Base-by-base conservation (phyloP, 1,139 yeast species). In the Debaryomyces subglobosus region DNA sequence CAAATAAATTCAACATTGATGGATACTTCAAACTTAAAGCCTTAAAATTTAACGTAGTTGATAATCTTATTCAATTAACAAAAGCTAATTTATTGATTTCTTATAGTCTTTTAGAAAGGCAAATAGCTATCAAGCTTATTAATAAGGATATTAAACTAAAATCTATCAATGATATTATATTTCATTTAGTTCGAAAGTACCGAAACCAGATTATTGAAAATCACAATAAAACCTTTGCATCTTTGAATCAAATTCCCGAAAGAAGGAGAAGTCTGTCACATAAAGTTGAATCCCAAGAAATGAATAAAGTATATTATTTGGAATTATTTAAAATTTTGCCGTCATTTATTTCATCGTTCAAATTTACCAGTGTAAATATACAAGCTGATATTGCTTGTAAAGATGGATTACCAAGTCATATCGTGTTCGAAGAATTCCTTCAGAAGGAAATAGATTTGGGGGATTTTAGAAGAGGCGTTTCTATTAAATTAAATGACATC, bases 391-490 rank as follows among this genome's bases (percentile, higher is more conserved):
- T 76, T 12, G 63, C 72, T 15, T 74, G 79, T 51, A 74, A 74
- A 48, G 81, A 76, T 50, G 71, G 72, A 4, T 59, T 77, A 16
- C 81, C 81, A 0, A 62, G 65, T 44, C 71, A 69, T 45, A 51
- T 53, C 1, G 56, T 70, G 9, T 57, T 45, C 38, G 75, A 71
- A 43, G 59, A 60, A 2, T 51, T 52, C 2, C 45, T 65, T 1
- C 59, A 57, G 2, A 52, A 64, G 38, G 63, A 69, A 5, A 54
- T 71, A 18, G 74, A 77, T 52, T 58, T 77, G 46, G 71, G 69
- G 3, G 72, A 71, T 46, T 75, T 64, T 52, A 71, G 69, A 45
- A 58, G 80, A 49, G 81, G 81, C 3, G 64, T 75, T 3, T 69
- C 74, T 3, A 34, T 70, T 12, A 61, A 66, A 35, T 40, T 72